These are phyloP conservation scores for Termitomyces eurrhizus DNA, from an alignment of 768 basidiomycete species.

Conservation along the genomic window DNA sequence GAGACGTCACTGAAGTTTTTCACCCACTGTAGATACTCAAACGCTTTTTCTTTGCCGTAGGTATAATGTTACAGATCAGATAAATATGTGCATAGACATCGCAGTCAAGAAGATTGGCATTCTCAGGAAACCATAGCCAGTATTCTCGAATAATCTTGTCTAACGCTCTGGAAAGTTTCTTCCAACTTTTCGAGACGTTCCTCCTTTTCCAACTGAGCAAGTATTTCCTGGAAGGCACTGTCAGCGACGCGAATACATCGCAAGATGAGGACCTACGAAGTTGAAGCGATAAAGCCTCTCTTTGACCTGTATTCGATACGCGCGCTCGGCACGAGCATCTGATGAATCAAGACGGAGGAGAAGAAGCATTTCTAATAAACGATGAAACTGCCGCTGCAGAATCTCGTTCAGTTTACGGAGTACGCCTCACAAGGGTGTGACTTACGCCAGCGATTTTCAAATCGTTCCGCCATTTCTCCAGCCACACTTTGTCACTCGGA, in stretches of 20 bases:
- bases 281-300: conserved; percentile 94
- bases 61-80: not conserved
- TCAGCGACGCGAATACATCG: not conserved
- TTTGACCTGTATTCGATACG: conserved; percentile 89
- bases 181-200: conserved; percentile 88
- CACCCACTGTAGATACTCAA: not conserved
- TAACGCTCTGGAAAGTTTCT: conserved; percentile 87
- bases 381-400: conserved; percentile 84
- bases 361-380: conserved; percentile 89
- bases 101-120: not conserved
- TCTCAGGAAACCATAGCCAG: conserved; percentile 46
- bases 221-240: conserved; percentile 57
- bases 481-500: conserved; percentile 73
- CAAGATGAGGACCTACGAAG: conserved; percentile 54
- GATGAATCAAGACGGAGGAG: conserved; percentile 62
- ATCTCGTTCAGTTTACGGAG: not conserved
- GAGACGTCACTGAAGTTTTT: not conserved
- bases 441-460: conserved; percentile 87
- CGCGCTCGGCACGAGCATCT: conserved; percentile 50
- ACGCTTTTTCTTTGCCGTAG: not conserved
- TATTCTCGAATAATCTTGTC: conserved; percentile 82
- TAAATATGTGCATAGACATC: not conserved
- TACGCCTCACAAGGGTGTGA: not conserved
- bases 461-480: conserved; percentile 74
- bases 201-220: conserved; percentile 82